Base-by-base conservation (phyloP, 1,139 yeast species). In the Saccharomycopsis hybrid region DNA sequence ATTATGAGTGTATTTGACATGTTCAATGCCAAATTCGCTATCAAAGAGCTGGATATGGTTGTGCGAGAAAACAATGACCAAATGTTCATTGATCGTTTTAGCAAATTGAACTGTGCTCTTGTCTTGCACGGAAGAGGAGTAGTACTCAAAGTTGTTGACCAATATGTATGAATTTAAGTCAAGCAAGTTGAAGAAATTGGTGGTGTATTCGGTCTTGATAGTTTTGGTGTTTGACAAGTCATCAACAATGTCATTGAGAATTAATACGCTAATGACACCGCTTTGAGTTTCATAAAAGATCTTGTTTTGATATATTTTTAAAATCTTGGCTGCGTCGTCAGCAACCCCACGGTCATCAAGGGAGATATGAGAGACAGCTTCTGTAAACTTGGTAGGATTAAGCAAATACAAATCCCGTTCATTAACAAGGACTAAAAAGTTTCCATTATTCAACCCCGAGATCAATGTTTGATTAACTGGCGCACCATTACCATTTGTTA, bases 1-100 rank as follows among this genome's bases (percentile, higher is more conserved):
- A 13, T 52, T 52, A 13, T 58, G 58, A 18, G 31, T 56, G 54
- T 42, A 57, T 43, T 51, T 55, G 24, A 53, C 50, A 39, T 46
- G 37, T 47, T 55, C 59, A 11, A 44, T 51, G 30, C 59, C 63
- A 43, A 55, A 48, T 25, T 59, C 63, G 29, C 62, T 58, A 47
- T 59, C 61, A 32, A 49, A 50, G 8, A 52, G 36, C 18, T 39
- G 46, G 13, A 50, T 30, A 7, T 8, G 9, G 24, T 41, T 24
- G n/a, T 40, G 7, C 4, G 44, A 25, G n/a, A 47, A 25, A 4
- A 44, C 46, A n/a, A 44, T 30, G 2, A 52, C 53, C 9, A 36
- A 31, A 7, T 50, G 32, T 5, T 47, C 50, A 42, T 44, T 43
- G 18, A 41, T 8, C 35, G 44, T 46, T 35, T 38, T n/a, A 11